phyloP scores from a whole-genome alignment of 2,329 filamentous ascomycete genomes.

The Neonectria hederae region DNA sequence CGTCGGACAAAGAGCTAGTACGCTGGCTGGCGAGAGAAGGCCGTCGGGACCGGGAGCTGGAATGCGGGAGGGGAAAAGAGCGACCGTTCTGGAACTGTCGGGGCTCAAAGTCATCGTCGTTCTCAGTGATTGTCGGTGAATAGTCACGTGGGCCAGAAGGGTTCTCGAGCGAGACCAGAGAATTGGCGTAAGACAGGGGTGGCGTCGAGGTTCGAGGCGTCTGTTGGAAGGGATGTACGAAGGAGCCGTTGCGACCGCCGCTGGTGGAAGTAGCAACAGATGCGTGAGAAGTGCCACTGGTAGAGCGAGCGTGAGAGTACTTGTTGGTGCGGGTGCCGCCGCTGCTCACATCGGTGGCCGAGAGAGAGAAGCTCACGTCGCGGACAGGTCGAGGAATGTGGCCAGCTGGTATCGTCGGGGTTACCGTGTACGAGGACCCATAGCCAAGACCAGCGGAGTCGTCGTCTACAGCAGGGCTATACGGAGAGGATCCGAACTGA shows the following conservation, averaged over 20 bases:
- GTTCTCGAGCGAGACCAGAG: conserved; percentile 61
- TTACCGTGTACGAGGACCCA: conserved; percentile 28
- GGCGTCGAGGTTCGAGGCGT: conserved; percentile 69
- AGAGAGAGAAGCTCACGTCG: conserved; percentile 60
- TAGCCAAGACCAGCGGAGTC: conserved; percentile 31
- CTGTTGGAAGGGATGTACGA: conserved; percentile 73
- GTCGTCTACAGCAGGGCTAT: conserved; percentile 43
- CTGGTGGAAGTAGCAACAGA: conserved; percentile 66
- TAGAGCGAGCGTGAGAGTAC: conserved; percentile 66
- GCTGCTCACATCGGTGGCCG: conserved; percentile 46
- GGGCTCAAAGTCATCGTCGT: conserved; percentile 55
- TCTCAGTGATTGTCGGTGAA: conserved; percentile 65
- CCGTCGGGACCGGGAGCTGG: conserved; percentile 39
- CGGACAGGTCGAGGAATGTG: conserved; percentile 36
- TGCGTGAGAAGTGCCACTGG: conserved; percentile 66
- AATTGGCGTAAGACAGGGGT: conserved; percentile 67
- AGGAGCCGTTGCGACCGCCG: conserved; percentile 59
- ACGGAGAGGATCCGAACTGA: conserved; percentile 44
- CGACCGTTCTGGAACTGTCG: conserved; percentile 31
- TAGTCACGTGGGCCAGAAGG: conserved; percentile 56
- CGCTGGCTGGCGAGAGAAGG: conserved; percentile 48
- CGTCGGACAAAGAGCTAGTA: conserved; percentile 48
- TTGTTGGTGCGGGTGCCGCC: conserved; percentile 48
- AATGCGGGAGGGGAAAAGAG: conserved; percentile 33
- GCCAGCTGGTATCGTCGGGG: conserved; percentile 34